These are phyloP conservation scores for Lentinus tigrinus DNA, from an alignment of 768 basidiomycete species.

Conservation along the genomic window DNA sequence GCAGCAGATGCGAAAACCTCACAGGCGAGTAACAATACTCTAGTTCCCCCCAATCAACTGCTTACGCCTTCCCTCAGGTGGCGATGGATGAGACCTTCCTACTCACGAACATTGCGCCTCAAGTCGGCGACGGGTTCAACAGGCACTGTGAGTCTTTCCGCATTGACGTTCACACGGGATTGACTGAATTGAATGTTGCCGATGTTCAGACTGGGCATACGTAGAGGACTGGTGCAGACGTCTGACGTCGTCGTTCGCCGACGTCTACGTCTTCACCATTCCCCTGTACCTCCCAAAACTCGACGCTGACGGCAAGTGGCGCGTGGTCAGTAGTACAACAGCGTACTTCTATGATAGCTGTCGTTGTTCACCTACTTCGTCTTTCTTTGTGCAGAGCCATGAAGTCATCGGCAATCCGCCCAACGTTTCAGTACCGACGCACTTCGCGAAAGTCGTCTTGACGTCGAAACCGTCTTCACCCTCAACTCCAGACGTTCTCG, in stretches of 20 bases:
- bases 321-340: slow-evolving; percentile 65
- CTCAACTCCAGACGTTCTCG: slow-evolving; percentile 63
- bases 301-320: slow-evolving; percentile 90
- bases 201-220: slow-evolving; percentile 85
- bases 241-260: slow-evolving; percentile 82
- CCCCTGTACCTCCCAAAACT: slow-evolving; percentile 92
- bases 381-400: slow-evolving; percentile 55
- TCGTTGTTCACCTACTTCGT: background rate
- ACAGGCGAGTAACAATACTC: slow-evolving; percentile 47
- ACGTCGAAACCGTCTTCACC: slow-evolving; percentile 74
- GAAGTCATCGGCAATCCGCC: slow-evolving; percentile 95
- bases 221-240: slow-evolving; percentile 93
- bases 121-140: slow-evolving; percentile 97
- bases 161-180: background rate
- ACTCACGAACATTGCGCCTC: slow-evolving; percentile 94
- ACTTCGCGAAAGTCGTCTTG: slow-evolving; percentile 95
- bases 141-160: slow-evolving; percentile 72
- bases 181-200: background rate
- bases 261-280: slow-evolving; percentile 97
- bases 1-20: slow-evolving; percentile 94
- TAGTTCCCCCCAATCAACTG: background rate
- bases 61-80: slow-evolving; percentile 38
- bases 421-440: slow-evolving; percentile 91
- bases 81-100: slow-evolving; percentile 98
- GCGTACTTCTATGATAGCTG: background rate